Evolutionary conservation across 1,139 yeast genomes (phyloP), one percentile per base, ranked within the genome.

Genomic region (Yarrowia galli): DNA sequence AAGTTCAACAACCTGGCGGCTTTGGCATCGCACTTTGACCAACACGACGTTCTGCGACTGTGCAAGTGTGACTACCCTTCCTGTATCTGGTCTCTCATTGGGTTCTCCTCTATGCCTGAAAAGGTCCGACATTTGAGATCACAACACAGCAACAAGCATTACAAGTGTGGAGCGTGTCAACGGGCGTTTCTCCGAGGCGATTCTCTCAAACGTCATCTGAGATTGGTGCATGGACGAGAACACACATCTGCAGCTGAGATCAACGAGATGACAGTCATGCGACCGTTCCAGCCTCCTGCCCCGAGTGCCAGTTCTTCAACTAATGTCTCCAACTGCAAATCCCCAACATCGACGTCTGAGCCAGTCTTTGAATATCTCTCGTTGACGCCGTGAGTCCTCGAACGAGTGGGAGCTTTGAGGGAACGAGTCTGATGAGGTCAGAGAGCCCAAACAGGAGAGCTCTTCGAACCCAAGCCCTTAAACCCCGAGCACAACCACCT

Each of bases 1-100:
- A 36, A 38, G 60, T 54, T 54, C 23, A 23, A 22, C 32, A 54
- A 40, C 16, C 35, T 54, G 23, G 64, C 64, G 3, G 36, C 48
- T 2, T 42, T 58, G n/a, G 64, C 64, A 2, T 51, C 64, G 16
- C 64, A 58, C 28, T 43, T 58, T 28, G 64, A 58, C 51, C 12
- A 15, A 25, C 35, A 58, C 20, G 16, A 42, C 13, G 48, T 58
- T n/a, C 8, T 20, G 28, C 38, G 64, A 3, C 25, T 32, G 42
- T 28, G 48, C 49, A 58, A 58, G 16, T 58, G 64, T 28, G 64
- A 58, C 51, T 42, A 58, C 20, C 10, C 36, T 4, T 18, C 5
- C 20, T 58, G 64, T 25, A 28, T 58, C 5, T 58, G 64, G 64
- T 58, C 64, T 3, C 25, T 58, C 10, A 40, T 58, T 7, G 64